Evolutionary conservation across 225 moss, liverwort and hornwort genomes (phyloP), one percentile per base, ranked within the genome.

Genomic region (Bryoerythrophyllum caledonicum): DNA sequence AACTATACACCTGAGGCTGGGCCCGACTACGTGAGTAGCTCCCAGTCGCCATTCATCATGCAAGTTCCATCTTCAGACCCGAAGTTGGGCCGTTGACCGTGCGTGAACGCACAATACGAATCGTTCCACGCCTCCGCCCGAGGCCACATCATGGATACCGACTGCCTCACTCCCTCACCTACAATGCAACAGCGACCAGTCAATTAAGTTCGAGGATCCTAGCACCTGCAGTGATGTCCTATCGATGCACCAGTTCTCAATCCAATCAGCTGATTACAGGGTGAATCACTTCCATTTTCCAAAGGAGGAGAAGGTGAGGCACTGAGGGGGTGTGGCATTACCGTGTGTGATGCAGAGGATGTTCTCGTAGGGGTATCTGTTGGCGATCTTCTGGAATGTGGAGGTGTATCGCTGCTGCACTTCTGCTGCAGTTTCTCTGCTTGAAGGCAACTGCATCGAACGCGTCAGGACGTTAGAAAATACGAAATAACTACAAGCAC

Each of bases 291-390:
- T n/a, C n/a, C n/a, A n/a, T n/a, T n/a, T n/a, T n/a, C n/a, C n/a
- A n/a, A n/a, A n/a, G n/a, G n/a, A n/a, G n/a, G n/a, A n/a, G n/a
- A n/a, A n/a, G n/a, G n/a, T n/a, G n/a, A n/a, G n/a, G n/a, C n/a
- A n/a, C n/a, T n/a, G n/a, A n/a, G n/a, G n/a, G n/a, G n/a, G n/a
- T n/a, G n/a, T n/a, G n/a, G n/a, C n/a, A n/a, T n/a, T n/a, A n/a
- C 87, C 89, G 38, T 87, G 82, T 2, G 83, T 87, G 2, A 91
- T 78, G 4, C 65, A 91, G 0, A 91, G 7, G 41, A 91, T 75
- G 53, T 91, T 91, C 14, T 89, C 91, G 5, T 28, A 17, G 0
- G 63, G n/a, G 66, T 73, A 82, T 28, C n/a, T 77, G 37, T 87
- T 75, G 0, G 72, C 74, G 74, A 76, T 75, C 3, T 43, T 55